Base-by-base conservation (phyloP, 108 stramenopile species). In the Schizochytrium sp. region DNA sequence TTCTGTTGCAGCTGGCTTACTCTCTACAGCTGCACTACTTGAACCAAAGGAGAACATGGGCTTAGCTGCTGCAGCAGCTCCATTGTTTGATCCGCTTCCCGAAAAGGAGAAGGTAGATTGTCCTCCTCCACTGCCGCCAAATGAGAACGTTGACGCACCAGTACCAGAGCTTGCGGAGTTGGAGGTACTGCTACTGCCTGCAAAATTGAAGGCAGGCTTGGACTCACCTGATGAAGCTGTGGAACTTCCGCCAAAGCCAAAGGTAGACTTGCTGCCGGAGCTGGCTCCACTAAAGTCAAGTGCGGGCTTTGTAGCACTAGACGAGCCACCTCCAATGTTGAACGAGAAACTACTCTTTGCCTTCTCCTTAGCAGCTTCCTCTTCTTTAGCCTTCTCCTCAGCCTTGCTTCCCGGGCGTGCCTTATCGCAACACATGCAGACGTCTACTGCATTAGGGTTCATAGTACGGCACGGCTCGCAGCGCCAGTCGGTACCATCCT, bases 401-500 rank as follows among this genome's bases (percentile, higher is more conserved):
- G 64, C 64, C 64, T 69, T 69, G 64, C 42, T 44, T 69, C 64
- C 64, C 10, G 64, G 64, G 42, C 64, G 64, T 7, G 64, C 42
- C 64, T 13, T 15, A 0, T 69, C 64, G 3, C 64, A 69, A 69
- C 42, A 38, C 15, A 13, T 7, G 64, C 64, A 69, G 64, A 69
- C 64, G 15, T 69, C 64, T 8, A 69, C 5, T 38, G 44, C 64
- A 44, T 12, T 44, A 38, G 64, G 64, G 28, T 69, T 69, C 64
- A 69, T 69, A 8, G 64, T 69, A 1, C 64, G 64, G 64, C 64
- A 69, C 28, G 64, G 64, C 64, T 69, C 12, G 64, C 64, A 69
- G 64, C 64, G 64, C 64, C 64, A 69, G 28, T 69, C 64, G 19
- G 64, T 69, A 44, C 64, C 64, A 15, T 69, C 64, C 64, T 69